Percentiles rank a stretch among this genome's conserved stretches.
phyloP scores from a whole-genome alignment of 1,284 basidiomycete genomes.

The Tremellales sp. region DNA sequence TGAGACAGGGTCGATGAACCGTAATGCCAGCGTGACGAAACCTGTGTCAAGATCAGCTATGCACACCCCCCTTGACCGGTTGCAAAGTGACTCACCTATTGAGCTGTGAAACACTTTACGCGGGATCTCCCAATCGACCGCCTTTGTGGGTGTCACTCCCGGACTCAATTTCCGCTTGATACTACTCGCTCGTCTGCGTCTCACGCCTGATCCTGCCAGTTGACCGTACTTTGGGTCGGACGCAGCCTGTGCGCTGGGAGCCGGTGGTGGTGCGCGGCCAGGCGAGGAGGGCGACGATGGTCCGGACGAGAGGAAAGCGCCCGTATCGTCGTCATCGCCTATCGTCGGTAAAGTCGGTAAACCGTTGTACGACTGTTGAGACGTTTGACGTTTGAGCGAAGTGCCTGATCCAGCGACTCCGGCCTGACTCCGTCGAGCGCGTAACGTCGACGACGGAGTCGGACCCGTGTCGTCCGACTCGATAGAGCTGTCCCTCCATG shows the following conservation, averaged over 20 bases:
- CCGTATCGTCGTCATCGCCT: constrained; percentile 19
- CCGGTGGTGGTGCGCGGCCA: neutral
- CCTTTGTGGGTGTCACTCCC: constrained; percentile 42
- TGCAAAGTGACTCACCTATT: constrained; percentile 61
- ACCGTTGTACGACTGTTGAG: constrained; percentile 15
- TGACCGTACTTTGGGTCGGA: neutral
- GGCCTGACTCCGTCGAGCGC: constrained; percentile 1
- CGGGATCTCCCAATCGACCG: constrained; percentile 69
- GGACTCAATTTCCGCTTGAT: constrained; percentile 40
- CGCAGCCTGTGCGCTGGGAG: neutral
- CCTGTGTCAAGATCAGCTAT: constrained; percentile 52
- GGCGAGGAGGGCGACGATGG: neutral
- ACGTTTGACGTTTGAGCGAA: constrained; percentile 4
- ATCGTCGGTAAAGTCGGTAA: constrained; percentile 33
- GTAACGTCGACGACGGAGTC: constrained; percentile 4
- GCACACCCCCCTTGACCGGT: neutral
- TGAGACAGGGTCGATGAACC: constrained; percentile 44
- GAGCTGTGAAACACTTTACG: constrained; percentile 85
- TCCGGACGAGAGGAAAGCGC: neutral
- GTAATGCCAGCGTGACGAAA: constrained; percentile 75
- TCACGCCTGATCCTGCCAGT: constrained; percentile 3
- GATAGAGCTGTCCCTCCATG: constrained; percentile 17
- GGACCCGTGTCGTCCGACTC: constrained; percentile 12
- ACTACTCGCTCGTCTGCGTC: constrained; percentile 32
- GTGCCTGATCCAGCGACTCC: constrained; percentile 8